phyloP scores from a whole-genome alignment of 345 rosid genomes.

The Geranium brycei region DNA sequence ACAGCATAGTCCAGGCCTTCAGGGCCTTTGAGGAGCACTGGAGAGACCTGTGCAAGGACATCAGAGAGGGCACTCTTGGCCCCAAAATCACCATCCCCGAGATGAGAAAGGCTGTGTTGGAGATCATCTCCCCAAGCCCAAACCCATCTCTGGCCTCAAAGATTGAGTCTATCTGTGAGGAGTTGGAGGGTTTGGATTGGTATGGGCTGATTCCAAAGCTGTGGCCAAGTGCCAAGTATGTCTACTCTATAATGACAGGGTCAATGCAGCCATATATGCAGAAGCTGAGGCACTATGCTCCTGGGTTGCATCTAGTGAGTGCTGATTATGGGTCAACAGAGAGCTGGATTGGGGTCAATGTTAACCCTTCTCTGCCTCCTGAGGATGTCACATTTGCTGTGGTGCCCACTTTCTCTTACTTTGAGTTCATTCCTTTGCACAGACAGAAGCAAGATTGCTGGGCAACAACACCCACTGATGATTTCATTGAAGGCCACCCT shows the following conservation, averaged over 20 bases:
- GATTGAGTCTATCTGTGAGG: constrained; percentile 36
- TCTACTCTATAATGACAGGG: constrained; percentile 92
- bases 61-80: constrained; percentile 41
- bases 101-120: constrained; percentile 52
- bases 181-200: constrained; percentile 41
- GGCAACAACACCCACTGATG: constrained; percentile 21
- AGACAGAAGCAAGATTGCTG: constrained; percentile 28
- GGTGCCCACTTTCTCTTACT: constrained; percentile 76
- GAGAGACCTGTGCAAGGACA: constrained; percentile 59
- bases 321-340: constrained; percentile 93
- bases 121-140: constrained; percentile 43
- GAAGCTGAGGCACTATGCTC: constrained; percentile 61
- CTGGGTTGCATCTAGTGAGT: constrained; percentile 58
- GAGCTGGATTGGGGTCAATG: constrained; percentile 92
- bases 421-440: constrained; percentile 76
- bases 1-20: constrained; percentile 74
- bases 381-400: constrained; percentile 71
- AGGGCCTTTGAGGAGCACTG: constrained; percentile 55
- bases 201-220: constrained; percentile 40
- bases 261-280: constrained; percentile 70
- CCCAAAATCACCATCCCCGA: constrained; percentile 36
- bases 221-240: constrained; percentile 85
- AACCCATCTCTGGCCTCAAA: constrained; percentile 40
- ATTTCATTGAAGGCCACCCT: constrained; percentile 63
- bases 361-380: constrained; percentile 59